phyloP scores from a whole-genome alignment of 2,329 filamentous ascomycete genomes.

The Ophiostoma himal-ulmi region DNA sequence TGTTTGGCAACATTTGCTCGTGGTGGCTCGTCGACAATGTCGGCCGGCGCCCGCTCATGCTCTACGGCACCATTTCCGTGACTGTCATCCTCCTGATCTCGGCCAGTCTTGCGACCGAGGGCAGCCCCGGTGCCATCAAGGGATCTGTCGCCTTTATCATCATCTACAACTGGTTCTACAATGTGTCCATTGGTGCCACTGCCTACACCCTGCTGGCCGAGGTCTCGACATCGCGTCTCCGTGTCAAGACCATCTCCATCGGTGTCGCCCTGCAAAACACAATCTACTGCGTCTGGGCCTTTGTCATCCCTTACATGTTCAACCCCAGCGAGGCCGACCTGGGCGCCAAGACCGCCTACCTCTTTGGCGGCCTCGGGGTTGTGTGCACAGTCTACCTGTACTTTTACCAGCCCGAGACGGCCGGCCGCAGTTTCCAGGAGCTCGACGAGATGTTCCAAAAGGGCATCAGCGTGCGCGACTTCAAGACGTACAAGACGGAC shows the following conservation, averaged over 20 bases:
- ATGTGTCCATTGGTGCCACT: constrained; percentile 38
- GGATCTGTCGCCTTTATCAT: constrained; percentile 35
- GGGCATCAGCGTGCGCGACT: constrained; percentile 12
- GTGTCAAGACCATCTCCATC: constrained; percentile 38
- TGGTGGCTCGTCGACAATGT: constrained; percentile 37
- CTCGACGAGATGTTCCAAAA: constrained; percentile 40
- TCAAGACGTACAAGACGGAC: background rate
- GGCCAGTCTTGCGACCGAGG: constrained; percentile 34
- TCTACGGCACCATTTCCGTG: constrained; percentile 34
- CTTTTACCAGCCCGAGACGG: constrained; percentile 42
- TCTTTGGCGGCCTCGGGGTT: constrained; percentile 33
- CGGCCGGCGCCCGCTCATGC: constrained; percentile 35
- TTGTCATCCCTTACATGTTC: constrained; percentile 27
- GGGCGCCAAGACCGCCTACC: constrained; percentile 35
- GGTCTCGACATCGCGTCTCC: constrained; percentile 35
- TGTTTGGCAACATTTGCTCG: constrained; percentile 38
- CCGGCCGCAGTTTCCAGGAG: constrained; percentile 44
- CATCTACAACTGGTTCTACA: constrained; percentile 37
- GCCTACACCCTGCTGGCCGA: constrained; percentile 37
- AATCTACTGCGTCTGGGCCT: constrained; percentile 25
- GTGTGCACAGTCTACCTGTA: constrained; percentile 35
- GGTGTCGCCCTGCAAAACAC: constrained; percentile 34
- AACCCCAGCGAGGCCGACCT: constrained; percentile 29
- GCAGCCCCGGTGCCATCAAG: constrained; percentile 26
- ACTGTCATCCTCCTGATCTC: constrained; percentile 39